Evolutionary conservation across 345 rosid genomes (phyloP), one percentile per base, ranked within the genome.

Genomic region (Angophora floribunda): DNA sequence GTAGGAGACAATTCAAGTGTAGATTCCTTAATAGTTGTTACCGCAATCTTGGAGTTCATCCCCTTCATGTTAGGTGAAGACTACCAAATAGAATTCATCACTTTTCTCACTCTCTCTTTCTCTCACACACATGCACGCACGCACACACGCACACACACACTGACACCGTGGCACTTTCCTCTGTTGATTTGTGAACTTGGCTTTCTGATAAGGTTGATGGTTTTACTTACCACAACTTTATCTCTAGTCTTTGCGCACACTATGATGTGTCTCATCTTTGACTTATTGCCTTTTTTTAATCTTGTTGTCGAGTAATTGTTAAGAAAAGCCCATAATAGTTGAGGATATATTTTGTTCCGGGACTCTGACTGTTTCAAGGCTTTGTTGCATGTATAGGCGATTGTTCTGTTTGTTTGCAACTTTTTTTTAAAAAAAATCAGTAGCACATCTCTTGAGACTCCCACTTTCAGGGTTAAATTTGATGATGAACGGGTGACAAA

Each of bases 401-500:
- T 86, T 36, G 70, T 24, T 85, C 19, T 26, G 51, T 63, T 50
- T 13, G 67, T 45, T 61, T 13, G 0, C 28, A 17, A 51, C 55
- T 61, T 45, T 87, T 55, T 17, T 22, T 78, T 28, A 28, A n/a
- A n/a, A n/a, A n/a, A 28, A 13, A 80, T 75, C 57, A 4, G 28
- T 44, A 44, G 13, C 50, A 41, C 50, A 44, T 78, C 28, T 10
- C 53, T 70, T 75, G 51, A 6, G 52, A 63, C 41, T 86, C 53
- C 47, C 51, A 88, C 52, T 84, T 86, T 87, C 87, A 98, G 99
- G 99, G 95, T 90, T 91, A 96, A 96, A 90, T 96, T 97, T 93
- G 98, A 96, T 86, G 99, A 96, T 94, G 99, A 96, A 87, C 95
- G 99, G n/a, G 98, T 97, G 87, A 97, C 99, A 26, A 97, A 97